Base-by-base conservation (phyloP, 208 protist species). In the Porcisia deanei region DNA sequence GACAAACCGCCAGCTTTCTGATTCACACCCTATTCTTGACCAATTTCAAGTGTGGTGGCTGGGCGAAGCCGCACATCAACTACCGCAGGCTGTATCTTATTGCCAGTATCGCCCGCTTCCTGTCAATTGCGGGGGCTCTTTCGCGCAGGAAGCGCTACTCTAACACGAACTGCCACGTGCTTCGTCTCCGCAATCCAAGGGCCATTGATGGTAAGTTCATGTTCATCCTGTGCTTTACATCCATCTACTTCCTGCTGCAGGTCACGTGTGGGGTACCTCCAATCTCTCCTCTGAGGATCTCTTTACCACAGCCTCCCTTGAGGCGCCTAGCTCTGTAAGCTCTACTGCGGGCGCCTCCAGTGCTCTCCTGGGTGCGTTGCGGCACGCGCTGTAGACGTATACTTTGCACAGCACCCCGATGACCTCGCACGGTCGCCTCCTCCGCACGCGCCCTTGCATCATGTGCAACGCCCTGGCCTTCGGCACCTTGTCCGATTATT, bases 161-260 rank as follows among this genome's bases (percentile, higher is more conserved):
- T 73, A 85, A 83, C 66, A 57, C 74, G 18, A 73, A 84, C n/a
- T 68, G 60, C 49, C 61, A 60, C 66, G 60, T 66, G 68, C 37
- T 12, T 9, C 57, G 22, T 43, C 47, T 77, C 5, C 73, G 77
- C 59, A 49, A 71, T 39, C 47, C 69, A 8, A 58, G 72, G 53
- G 49, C 68, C 58, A 53, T 71, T 8, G 73, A 60, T 58, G 59
- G 65, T 7, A 73, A 76, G 64, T 84, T 80, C 47, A 81, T 89
- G 72, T 84, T 82, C 76, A 79, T 81, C 18, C 61, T 89, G 37
- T 73, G 60, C 66, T 89, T 89, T 71, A 73, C 80, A 43, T 86
- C 86, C 74, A 68, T 89, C 54, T 89, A 85, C 76, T 86, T 79
- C 34, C 60, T 83, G 77, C 66, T 89, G 34, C 85, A 81, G 7